phyloP scores from a whole-genome alignment of 1,284 basidiomycete species.

The Coniferiporia sulphurascens region DNA sequence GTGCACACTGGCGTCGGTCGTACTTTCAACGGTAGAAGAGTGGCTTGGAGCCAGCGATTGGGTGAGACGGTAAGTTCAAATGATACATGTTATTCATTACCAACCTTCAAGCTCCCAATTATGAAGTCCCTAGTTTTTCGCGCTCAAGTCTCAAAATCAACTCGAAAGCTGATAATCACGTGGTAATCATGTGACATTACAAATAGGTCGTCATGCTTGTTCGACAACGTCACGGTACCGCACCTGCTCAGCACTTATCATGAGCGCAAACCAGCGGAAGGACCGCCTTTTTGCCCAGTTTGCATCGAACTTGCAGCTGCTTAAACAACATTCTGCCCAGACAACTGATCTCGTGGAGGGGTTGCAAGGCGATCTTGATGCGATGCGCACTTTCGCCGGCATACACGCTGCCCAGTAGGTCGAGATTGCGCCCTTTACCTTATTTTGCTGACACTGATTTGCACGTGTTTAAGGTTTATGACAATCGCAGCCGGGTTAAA shows the following conservation, averaged over 20 bases:
- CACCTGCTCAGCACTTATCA: slow-evolving; percentile 18
- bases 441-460: neutral
- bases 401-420: slow-evolving; percentile 68
- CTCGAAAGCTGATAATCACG: too few relatives aligned
- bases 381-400: slow-evolving; percentile 67
- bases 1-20: too few relatives aligned
- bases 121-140: too few relatives aligned
- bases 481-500: slow-evolving; percentile 9
- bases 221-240: too few relatives aligned
- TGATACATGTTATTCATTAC: too few relatives aligned
- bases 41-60: too few relatives aligned
- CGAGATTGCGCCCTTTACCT: neutral
- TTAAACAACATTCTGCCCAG: slow-evolving; percentile 55
- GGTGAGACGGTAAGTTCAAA: too few relatives aligned
- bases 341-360: slow-evolving; percentile 70
- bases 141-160: too few relatives aligned
- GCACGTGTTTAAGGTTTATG: slow-evolving; percentile 7
- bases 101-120: too few relatives aligned
- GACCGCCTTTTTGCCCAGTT: slow-evolving; percentile 69
- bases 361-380: slow-evolving; percentile 62
- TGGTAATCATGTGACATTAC: too few relatives aligned
- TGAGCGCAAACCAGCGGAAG: slow-evolving; percentile 65
- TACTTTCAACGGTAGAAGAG: too few relatives aligned
- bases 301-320: slow-evolving; percentile 52
- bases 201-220: too few relatives aligned